Evolutionary conservation across 75 land plant genomes (phyloP).

Genomic region (Cupressus sempervirens): DNA sequence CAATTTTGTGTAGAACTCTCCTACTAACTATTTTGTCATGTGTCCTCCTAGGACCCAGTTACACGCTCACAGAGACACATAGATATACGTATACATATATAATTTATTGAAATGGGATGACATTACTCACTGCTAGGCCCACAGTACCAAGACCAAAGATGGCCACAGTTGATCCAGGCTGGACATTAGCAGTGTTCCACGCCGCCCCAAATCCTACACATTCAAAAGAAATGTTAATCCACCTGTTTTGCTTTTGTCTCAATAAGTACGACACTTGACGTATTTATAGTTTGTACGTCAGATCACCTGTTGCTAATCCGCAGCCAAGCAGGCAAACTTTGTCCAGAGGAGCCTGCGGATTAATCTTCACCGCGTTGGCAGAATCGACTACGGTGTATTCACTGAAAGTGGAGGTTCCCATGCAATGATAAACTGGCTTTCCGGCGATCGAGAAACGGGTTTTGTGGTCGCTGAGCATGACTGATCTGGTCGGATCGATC

Average conservation of each 20-base stretch:
- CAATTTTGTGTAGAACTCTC: no score
- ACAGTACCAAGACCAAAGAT: no score
- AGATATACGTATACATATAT: no score
- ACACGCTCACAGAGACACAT: no score
- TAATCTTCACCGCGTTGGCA: slow-evolving; percentile 30
- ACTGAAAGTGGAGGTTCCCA: slow-evolving; percentile 32
- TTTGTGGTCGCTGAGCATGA: slow-evolving; percentile 48
- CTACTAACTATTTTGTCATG: no score
- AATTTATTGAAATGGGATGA: no score
- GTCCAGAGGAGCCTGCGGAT: slow-evolving; percentile 15
- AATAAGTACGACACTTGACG: background rate
- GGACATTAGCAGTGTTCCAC: slow-evolving; percentile 86
- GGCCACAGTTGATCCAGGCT: slow-evolving; percentile 44
- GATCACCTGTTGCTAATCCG: slow-evolving; percentile 30
- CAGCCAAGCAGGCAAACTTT: slow-evolving; percentile 34
- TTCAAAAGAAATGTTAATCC: background rate
- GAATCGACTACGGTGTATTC: slow-evolving; percentile 34
- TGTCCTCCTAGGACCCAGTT: no score
- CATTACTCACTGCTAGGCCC: no score
- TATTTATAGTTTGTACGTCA: background rate
- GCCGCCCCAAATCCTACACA: slow-evolving; percentile 66
- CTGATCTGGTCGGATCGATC: slow-evolving; percentile 32
- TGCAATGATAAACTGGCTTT: slow-evolving; percentile 16
- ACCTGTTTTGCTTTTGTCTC: background rate
- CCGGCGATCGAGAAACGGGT: slow-evolving; percentile 30